A percentile compares a stretch with the other conserved stretches of the same genome.
These are phyloP conservation scores for Suillus bovinus DNA, from an alignment of 768 basidiomycete genomes.

Conservation along the genomic window DNA sequence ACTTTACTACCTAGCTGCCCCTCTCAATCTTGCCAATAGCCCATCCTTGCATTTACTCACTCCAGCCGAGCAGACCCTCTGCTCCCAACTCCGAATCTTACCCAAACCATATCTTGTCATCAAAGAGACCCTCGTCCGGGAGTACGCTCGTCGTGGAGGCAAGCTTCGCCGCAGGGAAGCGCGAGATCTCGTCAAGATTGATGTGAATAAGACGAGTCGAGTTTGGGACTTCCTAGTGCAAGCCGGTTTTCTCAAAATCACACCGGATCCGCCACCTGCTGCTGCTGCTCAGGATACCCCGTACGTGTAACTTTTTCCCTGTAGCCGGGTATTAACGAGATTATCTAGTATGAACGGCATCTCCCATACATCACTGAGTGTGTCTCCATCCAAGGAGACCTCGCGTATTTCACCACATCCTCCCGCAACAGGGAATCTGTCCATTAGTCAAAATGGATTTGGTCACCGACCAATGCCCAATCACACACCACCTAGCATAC, in stretches of 20 bases:
- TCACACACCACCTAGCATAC: slow-evolving; percentile 25
- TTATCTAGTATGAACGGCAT: slow-evolving; percentile 15
- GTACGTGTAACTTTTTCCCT: slow-evolving; percentile 29
- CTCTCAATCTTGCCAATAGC: slow-evolving; percentile 89
- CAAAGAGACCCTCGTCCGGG: slow-evolving; percentile 92
- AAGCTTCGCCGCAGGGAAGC: slow-evolving; percentile 88
- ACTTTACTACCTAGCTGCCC: slow-evolving; percentile 40
- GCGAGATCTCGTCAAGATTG: slow-evolving; percentile 87
- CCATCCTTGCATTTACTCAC: slow-evolving; percentile 90
- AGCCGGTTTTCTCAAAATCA: slow-evolving; percentile 77
- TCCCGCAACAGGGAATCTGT: slow-evolving; percentile 11
- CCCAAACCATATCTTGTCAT: slow-evolving; percentile 95
- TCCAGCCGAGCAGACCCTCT: slow-evolving; percentile 82
- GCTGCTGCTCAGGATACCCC: slow-evolving; percentile 34
- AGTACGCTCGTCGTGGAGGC: slow-evolving; percentile 88
- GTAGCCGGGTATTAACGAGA: not conserved
- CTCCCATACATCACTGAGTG: slow-evolving; percentile 14
- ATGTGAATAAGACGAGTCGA: slow-evolving; percentile 88
- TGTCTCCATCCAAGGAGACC: slow-evolving; percentile 30
- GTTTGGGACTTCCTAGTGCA: slow-evolving; percentile 94
- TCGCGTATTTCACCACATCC: slow-evolving; percentile 22
- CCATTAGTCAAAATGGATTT: slow-evolving; percentile 20
- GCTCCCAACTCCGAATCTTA: slow-evolving; percentile 85
- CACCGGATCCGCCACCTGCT: slow-evolving; percentile 45
- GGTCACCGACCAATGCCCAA: slow-evolving; percentile 18